Conservation (phyloP, 2,329 filamentous ascomycete genomes). For the Fusarium marasasianum region DNA sequence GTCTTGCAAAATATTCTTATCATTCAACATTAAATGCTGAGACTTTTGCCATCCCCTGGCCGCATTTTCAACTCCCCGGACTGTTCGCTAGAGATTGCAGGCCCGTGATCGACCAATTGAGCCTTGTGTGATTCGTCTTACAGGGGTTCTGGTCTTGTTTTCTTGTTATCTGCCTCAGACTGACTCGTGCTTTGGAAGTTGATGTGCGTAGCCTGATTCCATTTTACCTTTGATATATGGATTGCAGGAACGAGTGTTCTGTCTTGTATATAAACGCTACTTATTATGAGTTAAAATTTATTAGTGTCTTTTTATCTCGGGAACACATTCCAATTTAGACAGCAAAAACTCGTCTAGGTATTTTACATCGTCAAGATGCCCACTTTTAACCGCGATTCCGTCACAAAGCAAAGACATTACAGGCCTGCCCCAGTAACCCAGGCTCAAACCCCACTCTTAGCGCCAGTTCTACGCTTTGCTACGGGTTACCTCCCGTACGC, state of each 20-base stretch:
- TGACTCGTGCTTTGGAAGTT: not conserved
- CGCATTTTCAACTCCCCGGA: not conserved
- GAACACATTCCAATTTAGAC: slow-evolving; percentile 4
- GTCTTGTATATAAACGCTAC: not conserved
- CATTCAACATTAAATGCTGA: not conserved
- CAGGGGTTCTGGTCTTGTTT: not conserved
- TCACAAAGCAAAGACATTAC: slow-evolving; percentile 6
- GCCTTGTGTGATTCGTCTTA: not conserved
- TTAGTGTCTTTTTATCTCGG: not conserved
- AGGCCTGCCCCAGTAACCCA: slow-evolving; percentile 2
- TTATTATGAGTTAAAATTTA: not conserved
- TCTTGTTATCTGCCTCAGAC: not conserved
- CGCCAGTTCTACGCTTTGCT: slow-evolving; percentile 8
- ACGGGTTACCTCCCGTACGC: not conserved
- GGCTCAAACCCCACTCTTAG: not conserved
- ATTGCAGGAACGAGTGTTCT: not conserved
- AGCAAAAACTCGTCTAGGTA: not conserved
- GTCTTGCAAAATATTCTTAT: not conserved
- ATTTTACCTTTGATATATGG: not conserved
- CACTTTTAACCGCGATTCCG: slow-evolving; percentile 23
- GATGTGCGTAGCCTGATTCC: not conserved
- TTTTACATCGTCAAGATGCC: not conserved
- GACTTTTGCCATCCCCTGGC: not conserved
- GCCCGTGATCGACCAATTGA: not conserved
- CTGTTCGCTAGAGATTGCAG: not conserved